Conservation (phyloP, 176 grass and related monocot species). For the Musa troglodytarum region DNA sequence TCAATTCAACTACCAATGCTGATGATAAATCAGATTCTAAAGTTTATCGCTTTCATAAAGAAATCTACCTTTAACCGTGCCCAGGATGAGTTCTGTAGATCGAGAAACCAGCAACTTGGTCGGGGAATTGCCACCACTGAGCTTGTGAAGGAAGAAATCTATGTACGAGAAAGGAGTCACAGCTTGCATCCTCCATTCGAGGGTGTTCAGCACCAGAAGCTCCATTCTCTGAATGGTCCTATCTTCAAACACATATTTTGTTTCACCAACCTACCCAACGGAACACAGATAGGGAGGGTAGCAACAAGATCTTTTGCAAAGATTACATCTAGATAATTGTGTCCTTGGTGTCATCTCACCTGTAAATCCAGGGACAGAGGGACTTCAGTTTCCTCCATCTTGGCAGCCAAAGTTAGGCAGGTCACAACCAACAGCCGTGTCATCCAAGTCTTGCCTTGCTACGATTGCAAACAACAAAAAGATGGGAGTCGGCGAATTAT, state of each 20-base stretch:
- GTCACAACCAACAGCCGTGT: too few relatives aligned
- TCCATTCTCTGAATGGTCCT: constrained; percentile 82
- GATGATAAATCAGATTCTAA: neutral
- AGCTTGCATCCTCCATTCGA: too few relatives aligned
- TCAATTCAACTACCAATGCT: neutral
- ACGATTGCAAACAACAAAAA: constrained; percentile 15
- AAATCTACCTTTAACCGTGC: constrained; percentile 34
- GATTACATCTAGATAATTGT: neutral
- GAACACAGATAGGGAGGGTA: neutral
- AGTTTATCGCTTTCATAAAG: neutral
- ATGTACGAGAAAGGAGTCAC: constrained; percentile 42
- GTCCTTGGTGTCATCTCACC: constrained; percentile 22
- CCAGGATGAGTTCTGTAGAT: constrained; percentile 15
- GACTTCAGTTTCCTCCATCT: too few relatives aligned
- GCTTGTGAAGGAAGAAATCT: constrained; percentile 54
- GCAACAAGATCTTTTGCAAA: constrained; percentile 2
- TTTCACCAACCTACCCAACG: constrained; percentile 37
- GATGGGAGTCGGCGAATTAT: neutral
- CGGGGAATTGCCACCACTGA: constrained; percentile 24
- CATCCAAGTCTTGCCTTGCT: constrained; percentile 44
- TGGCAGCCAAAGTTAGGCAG: too few relatives aligned
- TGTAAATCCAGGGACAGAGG: constrained; percentile 29
- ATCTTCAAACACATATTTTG: constrained; percentile 45
- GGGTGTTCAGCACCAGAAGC: constrained; percentile 50
- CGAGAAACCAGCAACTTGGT: constrained; percentile 24